Evolutionary conservation across 2,329 filamentous ascomycete genomes (phyloP).

Genomic region (Coleophoma crateriformis): DNA sequence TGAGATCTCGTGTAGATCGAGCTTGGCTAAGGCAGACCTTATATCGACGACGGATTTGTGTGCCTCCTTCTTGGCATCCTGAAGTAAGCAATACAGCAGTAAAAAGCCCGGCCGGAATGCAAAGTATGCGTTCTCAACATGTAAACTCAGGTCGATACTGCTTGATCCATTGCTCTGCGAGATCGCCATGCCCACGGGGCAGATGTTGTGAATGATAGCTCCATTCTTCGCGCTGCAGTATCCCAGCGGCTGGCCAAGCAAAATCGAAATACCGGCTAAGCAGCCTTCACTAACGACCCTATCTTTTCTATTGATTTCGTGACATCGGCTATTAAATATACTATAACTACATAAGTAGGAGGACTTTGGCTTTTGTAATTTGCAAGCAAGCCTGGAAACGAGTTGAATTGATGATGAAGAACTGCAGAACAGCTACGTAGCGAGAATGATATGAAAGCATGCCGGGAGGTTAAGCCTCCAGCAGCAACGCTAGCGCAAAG

Average conservation of each 20-base stretch:
- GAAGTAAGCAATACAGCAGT: neutral
- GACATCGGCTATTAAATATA: too few species aligned
- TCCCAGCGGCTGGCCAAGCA: neutral
- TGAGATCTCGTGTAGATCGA: too few species aligned
- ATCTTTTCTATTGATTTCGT: neutral
- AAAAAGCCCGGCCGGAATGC: neutral
- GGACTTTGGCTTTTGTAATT: too few species aligned
- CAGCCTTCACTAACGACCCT: neutral
- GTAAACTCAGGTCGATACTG: neutral
- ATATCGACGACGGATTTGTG: too few species aligned
- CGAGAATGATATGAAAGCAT: too few species aligned
- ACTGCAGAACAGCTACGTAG: too few species aligned
- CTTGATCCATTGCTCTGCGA: neutral
- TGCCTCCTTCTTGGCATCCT: neutral
- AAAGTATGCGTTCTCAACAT: neutral
- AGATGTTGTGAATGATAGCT: neutral
- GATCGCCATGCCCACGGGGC: neutral
- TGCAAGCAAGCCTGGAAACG: too few species aligned
- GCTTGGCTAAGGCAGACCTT: too few species aligned
- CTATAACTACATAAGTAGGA: too few species aligned
- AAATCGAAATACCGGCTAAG: neutral
- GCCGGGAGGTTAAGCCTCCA: too few species aligned
- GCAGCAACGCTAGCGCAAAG: too few species aligned
- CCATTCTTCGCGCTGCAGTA: neutral
- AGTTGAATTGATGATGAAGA: too few species aligned